These are phyloP conservation scores for Aphanomyces stellatus DNA, from an alignment of 352 stramenopile species.

Conservation along the genomic window DNA sequence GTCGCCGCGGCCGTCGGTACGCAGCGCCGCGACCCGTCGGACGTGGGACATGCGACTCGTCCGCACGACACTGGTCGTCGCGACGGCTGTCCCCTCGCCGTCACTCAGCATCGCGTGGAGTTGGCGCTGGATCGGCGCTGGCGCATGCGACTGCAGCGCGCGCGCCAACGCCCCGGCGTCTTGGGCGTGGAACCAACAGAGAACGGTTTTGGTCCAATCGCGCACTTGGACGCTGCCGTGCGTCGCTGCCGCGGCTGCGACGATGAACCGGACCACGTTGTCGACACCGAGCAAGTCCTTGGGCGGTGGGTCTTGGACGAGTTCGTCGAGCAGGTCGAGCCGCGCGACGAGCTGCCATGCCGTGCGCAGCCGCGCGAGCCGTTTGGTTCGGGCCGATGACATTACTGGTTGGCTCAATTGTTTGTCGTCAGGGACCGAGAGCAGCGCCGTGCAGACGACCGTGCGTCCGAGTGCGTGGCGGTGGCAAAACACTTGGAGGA, in stretches of 20 bases:
- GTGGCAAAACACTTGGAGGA: conserved; percentile 36
- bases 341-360: conserved; percentile 54
- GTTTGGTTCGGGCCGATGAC: background rate
- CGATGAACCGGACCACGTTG: conserved; percentile 66
- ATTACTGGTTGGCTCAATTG: conserved; percentile 27
- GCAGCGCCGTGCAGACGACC: conserved; percentile 57
- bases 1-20: conserved; percentile 37
- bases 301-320: conserved; percentile 25
- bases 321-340: conserved; percentile 52
- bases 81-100: conserved; percentile 37
- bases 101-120: conserved; percentile 38
- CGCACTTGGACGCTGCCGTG: conserved; percentile 46
- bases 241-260: conserved; percentile 22
- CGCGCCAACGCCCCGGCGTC: conserved; percentile 25
- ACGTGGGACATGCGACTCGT: conserved; percentile 67
- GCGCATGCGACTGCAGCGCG: conserved; percentile 52
- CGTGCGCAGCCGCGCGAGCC: conserved; percentile 33
- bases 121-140: conserved; percentile 46
- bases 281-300: conserved; percentile 43
- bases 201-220: conserved; percentile 33
- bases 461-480: conserved; percentile 49
- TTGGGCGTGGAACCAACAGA: conserved; percentile 31
- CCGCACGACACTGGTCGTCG: conserved; percentile 52
- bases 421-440: conserved; percentile 54
- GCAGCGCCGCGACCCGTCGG: conserved; percentile 53